Evolutionary conservation across 148 eudicot genomes (phyloP).

Genomic region (Heliamphora exappendiculata): DNA sequence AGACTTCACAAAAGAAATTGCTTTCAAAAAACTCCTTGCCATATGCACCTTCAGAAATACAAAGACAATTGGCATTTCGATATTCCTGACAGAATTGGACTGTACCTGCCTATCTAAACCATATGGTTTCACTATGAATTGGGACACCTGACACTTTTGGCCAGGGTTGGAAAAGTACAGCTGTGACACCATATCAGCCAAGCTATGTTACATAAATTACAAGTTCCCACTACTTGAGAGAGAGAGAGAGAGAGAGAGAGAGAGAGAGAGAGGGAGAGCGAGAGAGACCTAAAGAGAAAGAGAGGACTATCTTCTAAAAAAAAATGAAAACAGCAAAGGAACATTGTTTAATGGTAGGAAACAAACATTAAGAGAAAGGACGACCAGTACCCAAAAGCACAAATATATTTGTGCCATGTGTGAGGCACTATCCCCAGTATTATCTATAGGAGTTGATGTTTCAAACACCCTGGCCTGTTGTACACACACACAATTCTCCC

Average conservation of each 20-base stretch:
- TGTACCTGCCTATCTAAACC: neutral
- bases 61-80: neutral
- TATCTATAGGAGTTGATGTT: neutral
- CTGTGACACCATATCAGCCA: neutral
- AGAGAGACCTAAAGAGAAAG: neutral
- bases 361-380: neutral
- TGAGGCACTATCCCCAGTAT: neutral
- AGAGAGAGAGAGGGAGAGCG: neutral
- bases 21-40: neutral
- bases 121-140: neutral
- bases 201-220: neutral
- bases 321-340: neutral
- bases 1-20: neutral
- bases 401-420: neutral
- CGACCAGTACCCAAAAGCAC: neutral
- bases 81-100: neutral
- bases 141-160: neutral
- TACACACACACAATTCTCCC: neutral
- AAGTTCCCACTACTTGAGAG: neutral
- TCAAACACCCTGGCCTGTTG: neutral
- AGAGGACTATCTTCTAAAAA: neutral
- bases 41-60: neutral
- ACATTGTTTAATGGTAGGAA: neutral
- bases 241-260: neutral
- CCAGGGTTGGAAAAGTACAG: neutral